phyloP scores from a whole-genome alignment of 1,284 basidiomycete genomes.

The Cutaneotrichosporon cavernicola region DNA sequence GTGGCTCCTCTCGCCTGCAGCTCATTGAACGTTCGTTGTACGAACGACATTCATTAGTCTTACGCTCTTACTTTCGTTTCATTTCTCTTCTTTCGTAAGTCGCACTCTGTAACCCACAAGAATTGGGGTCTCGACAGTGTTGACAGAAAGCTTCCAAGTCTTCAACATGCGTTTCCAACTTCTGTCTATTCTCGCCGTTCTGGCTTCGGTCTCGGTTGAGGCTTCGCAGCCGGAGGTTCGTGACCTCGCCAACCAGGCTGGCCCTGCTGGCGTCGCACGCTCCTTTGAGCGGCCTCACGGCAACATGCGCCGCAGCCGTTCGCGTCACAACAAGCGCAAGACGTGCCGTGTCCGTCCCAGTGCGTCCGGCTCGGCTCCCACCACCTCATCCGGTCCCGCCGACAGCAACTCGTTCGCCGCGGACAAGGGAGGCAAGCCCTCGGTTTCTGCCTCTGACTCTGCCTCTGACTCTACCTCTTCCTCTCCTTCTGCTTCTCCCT shows the following conservation, averaged over 20 bases:
- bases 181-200: conserved; percentile 11
- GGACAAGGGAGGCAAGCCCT: not conserved
- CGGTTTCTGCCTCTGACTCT: not conserved
- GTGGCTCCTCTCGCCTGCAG: not conserved
- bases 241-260: conserved; percentile 13
- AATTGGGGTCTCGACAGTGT: not conserved
- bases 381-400: not conserved
- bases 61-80: conserved; percentile 9
- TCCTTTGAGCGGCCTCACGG: conserved; percentile 9
- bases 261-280: conserved; percentile 9
- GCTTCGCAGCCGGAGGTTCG: conserved; percentile 6
- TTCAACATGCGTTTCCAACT: conserved; percentile 15
- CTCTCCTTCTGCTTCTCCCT: conserved; percentile 4
- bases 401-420: conserved; percentile 2
- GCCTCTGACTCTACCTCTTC: not conserved
- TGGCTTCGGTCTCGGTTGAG: conserved; percentile 13
- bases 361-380: not conserved
- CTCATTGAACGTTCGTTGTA: conserved; percentile 10
- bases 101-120: not conserved
- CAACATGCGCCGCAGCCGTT: conserved; percentile 1
- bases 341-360: not conserved
- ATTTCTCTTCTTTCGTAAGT: conserved; percentile 6
- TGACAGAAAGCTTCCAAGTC: not conserved
- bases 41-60: conserved; percentile 14
- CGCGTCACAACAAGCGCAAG: conserved; percentile 8